phyloP scores from a whole-genome alignment of 805 yeast genomes.

The Saccharomycopsis capsularis region DNA sequence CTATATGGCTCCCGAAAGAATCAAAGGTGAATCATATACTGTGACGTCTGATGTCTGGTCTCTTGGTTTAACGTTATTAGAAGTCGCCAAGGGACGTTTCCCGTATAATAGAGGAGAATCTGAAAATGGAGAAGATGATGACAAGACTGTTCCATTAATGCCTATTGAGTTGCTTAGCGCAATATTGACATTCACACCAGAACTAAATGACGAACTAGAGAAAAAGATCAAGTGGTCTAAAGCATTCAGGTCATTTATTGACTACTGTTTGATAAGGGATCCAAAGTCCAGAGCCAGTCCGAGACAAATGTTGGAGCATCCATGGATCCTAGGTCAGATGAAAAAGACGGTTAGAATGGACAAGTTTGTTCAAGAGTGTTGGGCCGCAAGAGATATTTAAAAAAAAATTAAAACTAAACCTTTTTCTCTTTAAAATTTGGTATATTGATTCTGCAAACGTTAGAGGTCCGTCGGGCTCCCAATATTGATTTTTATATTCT shows the following conservation, averaged over 20 bases:
- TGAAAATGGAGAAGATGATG: constrained; percentile 30
- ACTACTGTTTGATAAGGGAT: constrained; percentile 74
- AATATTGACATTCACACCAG: constrained; percentile 78
- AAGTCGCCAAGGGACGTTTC: constrained; percentile 87
- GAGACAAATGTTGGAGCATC: constrained; percentile 86
- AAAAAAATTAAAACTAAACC: no score
- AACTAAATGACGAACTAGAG: constrained; percentile 66
- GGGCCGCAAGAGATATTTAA: constrained; percentile 35
- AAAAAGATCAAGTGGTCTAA: constrained; percentile 75
- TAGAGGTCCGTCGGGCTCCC: no score
- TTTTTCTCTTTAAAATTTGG: no score
- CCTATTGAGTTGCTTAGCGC: constrained; percentile 83
- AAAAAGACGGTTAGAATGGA: constrained; percentile 75
- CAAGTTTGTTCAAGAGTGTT: constrained; percentile 67
- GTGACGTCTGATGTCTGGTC: constrained; percentile 98
- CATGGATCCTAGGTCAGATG: constrained; percentile 83
- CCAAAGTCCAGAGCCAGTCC: constrained; percentile 83
- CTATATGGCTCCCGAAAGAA: constrained; percentile 98
- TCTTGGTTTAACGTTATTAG: constrained; percentile 81
- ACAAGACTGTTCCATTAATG: constrained; percentile 43
- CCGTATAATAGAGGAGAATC: constrained; percentile 48
- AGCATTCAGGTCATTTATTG: constrained; percentile 75
- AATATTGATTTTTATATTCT: no score
- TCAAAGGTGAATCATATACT: constrained; percentile 90
- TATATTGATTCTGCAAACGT: no score